These are phyloP conservation scores for Carex cristatella DNA, from an alignment of 176 grass and related monocot genomes.

Conservation along the genomic window DNA sequence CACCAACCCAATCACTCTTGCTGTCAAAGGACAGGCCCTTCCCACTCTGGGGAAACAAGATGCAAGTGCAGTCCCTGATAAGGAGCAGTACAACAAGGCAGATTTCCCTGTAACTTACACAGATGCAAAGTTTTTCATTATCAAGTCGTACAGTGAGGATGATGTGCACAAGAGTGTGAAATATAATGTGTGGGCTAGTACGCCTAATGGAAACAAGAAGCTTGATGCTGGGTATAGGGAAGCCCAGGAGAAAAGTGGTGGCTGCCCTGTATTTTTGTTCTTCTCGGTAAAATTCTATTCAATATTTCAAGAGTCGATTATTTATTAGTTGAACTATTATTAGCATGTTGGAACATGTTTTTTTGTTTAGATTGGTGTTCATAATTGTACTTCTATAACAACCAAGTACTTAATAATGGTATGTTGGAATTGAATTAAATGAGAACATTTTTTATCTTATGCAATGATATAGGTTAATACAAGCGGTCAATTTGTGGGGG, in stretches of 20 bases:
- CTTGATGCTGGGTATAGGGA: constrained; percentile 76
- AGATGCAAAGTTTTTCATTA: constrained; percentile 87
- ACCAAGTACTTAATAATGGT: neutral
- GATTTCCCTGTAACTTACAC: constrained; percentile 57
- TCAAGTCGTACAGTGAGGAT: constrained; percentile 96
- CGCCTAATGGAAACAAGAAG: constrained; percentile 98
- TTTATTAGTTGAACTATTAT: neutral
- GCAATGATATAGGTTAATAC: constrained; percentile 60
- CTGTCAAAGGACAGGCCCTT: constrained; percentile 55
- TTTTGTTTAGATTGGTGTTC: neutral
- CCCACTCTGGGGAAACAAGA: constrained; percentile 45
- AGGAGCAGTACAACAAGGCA: constrained; percentile 59
- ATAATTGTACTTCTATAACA: neutral
- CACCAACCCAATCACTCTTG: constrained; percentile 45
- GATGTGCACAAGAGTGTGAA: constrained; percentile 98
- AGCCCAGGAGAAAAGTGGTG: constrained; percentile 60
- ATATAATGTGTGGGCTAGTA: constrained; percentile 91
- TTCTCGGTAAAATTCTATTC: constrained; percentile 64
- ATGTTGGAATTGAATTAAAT: neutral
- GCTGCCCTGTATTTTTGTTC: constrained; percentile 86
- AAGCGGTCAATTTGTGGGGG: constrained; percentile 90
- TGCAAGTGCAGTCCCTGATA: constrained; percentile 39
- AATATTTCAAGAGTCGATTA: neutral
- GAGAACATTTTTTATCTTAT: neutral
- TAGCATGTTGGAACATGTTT: neutral